Base-by-base conservation (phyloP, 345 rosid genomes). In the Rhodamnia argentea region DNA sequence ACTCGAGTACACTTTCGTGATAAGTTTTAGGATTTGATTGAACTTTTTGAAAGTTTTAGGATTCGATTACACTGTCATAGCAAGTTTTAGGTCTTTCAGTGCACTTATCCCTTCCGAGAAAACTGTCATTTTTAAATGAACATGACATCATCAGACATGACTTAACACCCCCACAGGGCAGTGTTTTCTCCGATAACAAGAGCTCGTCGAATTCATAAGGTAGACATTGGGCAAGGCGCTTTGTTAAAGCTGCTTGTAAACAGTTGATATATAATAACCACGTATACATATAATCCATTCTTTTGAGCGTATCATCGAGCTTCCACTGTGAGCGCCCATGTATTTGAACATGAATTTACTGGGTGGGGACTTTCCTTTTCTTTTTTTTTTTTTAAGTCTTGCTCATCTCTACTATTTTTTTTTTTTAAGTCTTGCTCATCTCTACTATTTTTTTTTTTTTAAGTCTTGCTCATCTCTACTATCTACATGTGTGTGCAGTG, bases 21-120 rank as follows among this genome's bases (percentile, higher is more conserved):
- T 3, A 51, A 51, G 14, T 11, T 51, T 51, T 12, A 12, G 14
- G 52, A 51, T 51, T 12, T 51, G 52, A 51, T 51, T 11, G 4
- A 10, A 2, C 11, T 44, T 51, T 51, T 51, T 51, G 11, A 3
- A 51, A 51, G 13, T 3, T 51, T 51, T 50, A 2, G 3, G 3
- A 50, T 3, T 51, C 0, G 10, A 51, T 51, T 51, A 11, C 1
- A 51, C 13, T 12, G 3, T 51, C 14, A 0, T 3, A 0, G 10
- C 0, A 51, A 51, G 4, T 2, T 51, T 11, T 51, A 10, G 14
- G 14, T 10, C 52, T 51, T 51, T 12, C 11, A 47, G 10, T 2
- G 12, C 13, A 50, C 51, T 50, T 10, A 50, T 50, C 78, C 47
- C 9, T 40, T 70, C 2, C 4, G 4, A 18, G 14, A 70, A 55